Percentiles rank a stretch among this genome's conserved stretches.
Evolutionary conservation across 169 alveolate genomes (phyloP).

Genomic region (Plasmodium relictum): DNA sequence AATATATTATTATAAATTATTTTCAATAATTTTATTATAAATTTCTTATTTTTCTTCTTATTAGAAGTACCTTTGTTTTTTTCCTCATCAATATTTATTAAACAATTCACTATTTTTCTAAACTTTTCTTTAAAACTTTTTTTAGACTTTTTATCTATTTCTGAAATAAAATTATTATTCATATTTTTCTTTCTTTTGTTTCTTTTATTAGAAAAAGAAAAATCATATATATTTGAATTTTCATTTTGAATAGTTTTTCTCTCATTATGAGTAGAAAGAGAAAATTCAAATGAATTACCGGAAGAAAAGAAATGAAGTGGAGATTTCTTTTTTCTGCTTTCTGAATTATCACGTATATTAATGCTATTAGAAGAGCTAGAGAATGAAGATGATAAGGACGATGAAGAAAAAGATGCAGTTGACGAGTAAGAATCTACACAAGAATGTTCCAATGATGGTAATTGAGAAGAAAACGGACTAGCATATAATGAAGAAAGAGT

Average conservation of each 20-base stretch:
- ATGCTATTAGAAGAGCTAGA: not conserved
- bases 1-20: constrained; percentile 54
- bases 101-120: constrained; percentile 20
- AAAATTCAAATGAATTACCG: not conserved
- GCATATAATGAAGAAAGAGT: constrained; percentile 11
- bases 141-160: constrained; percentile 15
- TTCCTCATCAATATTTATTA: constrained; percentile 24
- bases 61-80: constrained; percentile 12
- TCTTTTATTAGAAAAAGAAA: not conserved
- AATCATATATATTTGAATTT: not conserved
- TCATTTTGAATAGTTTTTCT: not conserved
- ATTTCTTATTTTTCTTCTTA: constrained; percentile 47
- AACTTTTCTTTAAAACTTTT: constrained; percentile 21
- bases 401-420: constrained; percentile 25
- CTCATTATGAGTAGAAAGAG: not conserved
- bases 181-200: not conserved
- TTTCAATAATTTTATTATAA: constrained; percentile 50
- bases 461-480: not conserved
- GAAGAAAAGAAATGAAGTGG: constrained; percentile 27
- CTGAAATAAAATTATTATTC: not conserved
- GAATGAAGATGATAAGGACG: constrained; percentile 21
- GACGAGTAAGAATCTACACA: constrained; percentile 2
- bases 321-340: constrained; percentile 13
- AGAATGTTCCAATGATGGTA: not conserved
- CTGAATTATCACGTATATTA: not conserved